Base-by-base conservation (phyloP, 768 basidiomycete species). In the Kwoniella sp. region DNA sequence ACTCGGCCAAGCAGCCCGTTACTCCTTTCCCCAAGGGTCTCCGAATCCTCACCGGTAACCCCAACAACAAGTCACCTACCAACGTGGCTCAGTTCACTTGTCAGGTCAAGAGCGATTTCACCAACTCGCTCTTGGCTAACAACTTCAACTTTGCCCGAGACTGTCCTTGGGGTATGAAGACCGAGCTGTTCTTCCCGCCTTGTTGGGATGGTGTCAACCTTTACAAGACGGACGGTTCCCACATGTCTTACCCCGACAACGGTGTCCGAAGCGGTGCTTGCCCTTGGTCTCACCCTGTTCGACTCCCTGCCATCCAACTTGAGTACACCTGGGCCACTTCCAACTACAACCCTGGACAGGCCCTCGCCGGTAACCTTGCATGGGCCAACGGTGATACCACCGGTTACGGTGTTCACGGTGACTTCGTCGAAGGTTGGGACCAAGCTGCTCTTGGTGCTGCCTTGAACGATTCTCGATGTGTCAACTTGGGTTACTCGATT, bases 301-400 rank as follows among this genome's bases (percentile, higher is more conserved):
- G 75, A 28, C 47, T 80, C 1, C 79, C 79, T 1, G 64, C 69
- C 29, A 75, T 80, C 63, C 60, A 69, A 64, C 67, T 77, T 55
- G 79, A 80, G 62, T 73, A 66, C 67, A 72, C 69, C 25, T 75
- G 65, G 65, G 26, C 60, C 37, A 65, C 66, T 29, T 67, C 63
- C 17, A 61, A 64, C 22, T 63, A 56, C 48, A 64, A 41, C 84
- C 78, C 78, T 86, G 8, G 63, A 47, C 47, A 48, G 25, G 45
- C 66, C 38, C 52, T 74, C 23, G 61, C 62, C 28, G 78, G 78
- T 25, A 69, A 76, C 54, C 61, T 76, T 4, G 70, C 68, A 31
- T 77, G 76, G 76, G 83, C 87, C 22, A 80, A 85, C 66, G 88
- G 88, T 37, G 88, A 89, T 72, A 83, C 84, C 12, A 87, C 86